Base-by-base conservation (phyloP, 345 rosid species). In the Citropsis articulata region DNA sequence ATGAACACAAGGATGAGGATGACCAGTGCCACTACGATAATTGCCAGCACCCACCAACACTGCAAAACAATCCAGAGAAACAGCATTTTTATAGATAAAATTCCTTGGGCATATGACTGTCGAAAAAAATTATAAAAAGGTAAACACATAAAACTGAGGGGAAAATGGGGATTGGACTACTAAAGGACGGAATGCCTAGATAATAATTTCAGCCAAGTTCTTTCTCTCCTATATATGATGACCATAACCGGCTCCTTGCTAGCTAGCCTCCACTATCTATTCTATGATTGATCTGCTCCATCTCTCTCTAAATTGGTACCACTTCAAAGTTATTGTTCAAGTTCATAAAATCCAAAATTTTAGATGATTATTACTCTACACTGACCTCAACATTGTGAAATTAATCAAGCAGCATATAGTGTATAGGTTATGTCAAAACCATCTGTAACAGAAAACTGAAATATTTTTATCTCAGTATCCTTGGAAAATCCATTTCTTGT, bases 31-130 rank as follows among this genome's bases (percentile, higher is more conserved):
- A 87, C 71, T 63, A 87, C 81, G 21, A 87, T 53, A 77, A 89
- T 75, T 70, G 66, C 94, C 84, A 89, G 75, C 71, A 89, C 60
- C 94, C 94, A 90, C 94, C 94, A 90, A 66, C 94, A 90, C 94
- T 90, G 91, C 86, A 80, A 83, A 79, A 62, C 45, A 77, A 48
- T 55, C 18, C 28, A 18, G 59, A 60, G 40, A 70, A 45, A n/a
- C 45, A 72, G 53, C 30, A 53, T 48, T 18, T 18, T 13, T 42
- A 18, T 45, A 77, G 30, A 12, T 19, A 55, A 7, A 9, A 24
- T 56, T 21, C 77, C 21, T 50, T 69, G 18, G 19, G 7, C 4
- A 57, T 25, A 59, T 7, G 5, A 66, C 27, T n/a, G 22, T 66
- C 0, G 22, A 36, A 53, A 18, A 53, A 19, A 18, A 53, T 18